Percentiles rank a stretch among this genome's conserved stretches.
Evolutionary conservation across 2,329 filamentous ascomycete genomes (phyloP).

Genomic region (Hypoxylon sp.): DNA sequence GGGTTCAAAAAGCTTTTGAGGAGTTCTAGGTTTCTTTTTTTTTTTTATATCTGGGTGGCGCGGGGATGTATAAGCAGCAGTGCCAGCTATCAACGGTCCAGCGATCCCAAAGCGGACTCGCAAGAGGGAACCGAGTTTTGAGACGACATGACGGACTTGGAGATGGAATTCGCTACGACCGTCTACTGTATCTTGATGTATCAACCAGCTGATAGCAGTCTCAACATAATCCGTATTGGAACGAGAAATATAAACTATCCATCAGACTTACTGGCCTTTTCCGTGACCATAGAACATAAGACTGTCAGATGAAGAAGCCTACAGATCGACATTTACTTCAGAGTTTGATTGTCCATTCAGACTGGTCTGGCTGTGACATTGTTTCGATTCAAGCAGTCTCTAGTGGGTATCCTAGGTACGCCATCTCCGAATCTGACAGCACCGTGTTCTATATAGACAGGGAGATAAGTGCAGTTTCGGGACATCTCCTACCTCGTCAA

Average conservation of each 20-base stretch:
- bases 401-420: no score
- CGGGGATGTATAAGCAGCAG: background rate
- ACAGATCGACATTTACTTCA: no score
- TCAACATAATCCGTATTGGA: background rate
- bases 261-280: background rate
- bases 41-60: no score
- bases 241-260: background rate
- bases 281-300: background rate
- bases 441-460: no score
- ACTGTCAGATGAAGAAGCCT: no score
- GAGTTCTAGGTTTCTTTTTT: background rate
- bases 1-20: background rate
- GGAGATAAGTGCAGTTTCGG: background rate
- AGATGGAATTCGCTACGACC: background rate
- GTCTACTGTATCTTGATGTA: background rate
- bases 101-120: background rate
- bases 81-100: background rate
- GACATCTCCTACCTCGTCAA: constrained; percentile 3
- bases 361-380: no score
- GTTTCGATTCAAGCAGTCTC: no score
- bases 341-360: no score
- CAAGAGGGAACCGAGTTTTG: background rate
- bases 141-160: background rate
- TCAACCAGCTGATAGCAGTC: background rate
- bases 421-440: no score